These are phyloP conservation scores for Aureobasidium sp. DNA, from an alignment of 2,329 filamentous ascomycete species.

Conservation along the genomic window DNA sequence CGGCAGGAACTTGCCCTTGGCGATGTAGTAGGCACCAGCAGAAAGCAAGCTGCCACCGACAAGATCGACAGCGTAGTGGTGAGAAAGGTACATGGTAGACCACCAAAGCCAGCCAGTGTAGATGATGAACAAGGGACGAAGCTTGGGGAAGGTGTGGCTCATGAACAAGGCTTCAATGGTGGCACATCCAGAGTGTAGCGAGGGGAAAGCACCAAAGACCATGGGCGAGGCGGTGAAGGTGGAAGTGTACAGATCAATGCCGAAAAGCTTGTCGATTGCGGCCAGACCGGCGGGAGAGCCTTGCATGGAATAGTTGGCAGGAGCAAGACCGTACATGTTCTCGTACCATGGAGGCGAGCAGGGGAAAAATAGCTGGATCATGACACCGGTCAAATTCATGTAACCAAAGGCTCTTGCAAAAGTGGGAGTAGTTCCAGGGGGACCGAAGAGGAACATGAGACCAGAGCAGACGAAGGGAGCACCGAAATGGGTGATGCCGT, in stretches of 20 bases:
- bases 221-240: conserved; percentile 84
- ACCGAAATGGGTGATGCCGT: conserved; percentile 84
- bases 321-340: conserved; percentile 81
- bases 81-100: conserved; percentile 96
- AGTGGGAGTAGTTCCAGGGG: conserved; percentile 74
- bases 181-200: conserved; percentile 81
- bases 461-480: conserved; percentile 71
- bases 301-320: conserved; percentile 84
- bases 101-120: conserved; percentile 96
- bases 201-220: conserved; percentile 92
- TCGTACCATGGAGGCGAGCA: conserved; percentile 98
- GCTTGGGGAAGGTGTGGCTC: conserved; percentile 80
- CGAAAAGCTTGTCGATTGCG: conserved; percentile 81
- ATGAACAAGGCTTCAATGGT: conserved; percentile 88
- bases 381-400: conserved; percentile 81
- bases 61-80: conserved; percentile 93
- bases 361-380: conserved; percentile 82
- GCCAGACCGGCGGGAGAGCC: conserved; percentile 85
- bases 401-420: conserved; percentile 86
- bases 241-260: conserved; percentile 86
- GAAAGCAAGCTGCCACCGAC: conserved; percentile 65
- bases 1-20: conserved; percentile 72
- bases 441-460: conserved; percentile 79
- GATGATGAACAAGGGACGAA: conserved; percentile 68
- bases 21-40: conserved; percentile 68